Percentiles rank a stretch among this genome's conserved stretches.
Evolutionary conservation across 805 yeast species (phyloP).

Genomic region (Jamesozyma hellenica): DNA sequence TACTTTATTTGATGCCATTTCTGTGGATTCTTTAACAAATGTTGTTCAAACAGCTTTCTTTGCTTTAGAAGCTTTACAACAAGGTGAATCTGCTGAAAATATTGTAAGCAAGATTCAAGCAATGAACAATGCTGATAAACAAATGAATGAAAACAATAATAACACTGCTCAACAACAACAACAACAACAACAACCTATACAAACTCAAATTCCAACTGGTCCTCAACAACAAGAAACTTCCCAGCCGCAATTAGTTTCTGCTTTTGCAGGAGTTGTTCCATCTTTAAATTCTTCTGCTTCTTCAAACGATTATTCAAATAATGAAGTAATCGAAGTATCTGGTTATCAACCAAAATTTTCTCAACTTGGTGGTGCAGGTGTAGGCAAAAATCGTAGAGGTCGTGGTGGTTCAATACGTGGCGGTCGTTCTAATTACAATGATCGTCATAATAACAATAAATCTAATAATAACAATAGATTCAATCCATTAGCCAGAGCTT

Average conservation of each 20-base stretch:
- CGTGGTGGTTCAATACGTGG: constrained; percentile 16
- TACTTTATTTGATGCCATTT: constrained; percentile 51
- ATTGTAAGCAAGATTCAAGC: constrained; percentile 25
- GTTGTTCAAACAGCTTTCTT: constrained; percentile 49
- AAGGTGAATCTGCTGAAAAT: constrained; percentile 25
- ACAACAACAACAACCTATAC: constrained; percentile 7
- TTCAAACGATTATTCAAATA: constrained; percentile 6
- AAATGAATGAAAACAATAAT: constrained; percentile 3
- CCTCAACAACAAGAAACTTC: constrained; percentile 14
- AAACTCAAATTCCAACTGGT: constrained; percentile 11
- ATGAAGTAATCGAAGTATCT: constrained; percentile 6
- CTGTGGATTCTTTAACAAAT: constrained; percentile 45
- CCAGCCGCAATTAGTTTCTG: constrained; percentile 15
- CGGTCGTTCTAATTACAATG: constrained; percentile 15
- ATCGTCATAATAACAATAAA: constrained; percentile 11
- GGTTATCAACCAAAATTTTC: constrained; percentile 16
- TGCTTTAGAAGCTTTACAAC: constrained; percentile 41
- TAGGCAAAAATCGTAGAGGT: constrained; percentile 9
- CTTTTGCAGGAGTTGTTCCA: constrained; percentile 23
- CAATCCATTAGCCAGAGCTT: constrained; percentile 32
- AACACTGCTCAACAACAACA: constrained; percentile 7
- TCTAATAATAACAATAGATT: constrained; percentile 22
- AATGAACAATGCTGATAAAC: constrained; percentile 8
- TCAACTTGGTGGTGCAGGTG: constrained; percentile 15
- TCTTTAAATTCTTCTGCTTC: constrained; percentile 8